phyloP scores from a whole-genome alignment of 2,329 filamentous ascomycete genomes.

The Trichoderma aggressivum region DNA sequence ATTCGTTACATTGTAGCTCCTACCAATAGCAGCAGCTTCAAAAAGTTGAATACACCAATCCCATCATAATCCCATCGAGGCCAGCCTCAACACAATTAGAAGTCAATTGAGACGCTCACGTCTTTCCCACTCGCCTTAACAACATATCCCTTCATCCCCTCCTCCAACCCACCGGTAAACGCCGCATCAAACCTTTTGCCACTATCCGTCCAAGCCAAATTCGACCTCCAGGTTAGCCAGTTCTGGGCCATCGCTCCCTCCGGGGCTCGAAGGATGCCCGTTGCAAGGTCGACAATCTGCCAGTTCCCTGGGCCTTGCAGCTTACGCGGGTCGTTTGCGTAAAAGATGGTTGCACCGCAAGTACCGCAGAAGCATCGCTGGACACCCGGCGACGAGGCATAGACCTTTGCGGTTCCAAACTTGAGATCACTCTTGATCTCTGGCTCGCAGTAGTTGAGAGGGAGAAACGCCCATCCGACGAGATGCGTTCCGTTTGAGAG shows the following conservation, averaged over 20 bases:
- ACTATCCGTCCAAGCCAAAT: constrained; percentile 32
- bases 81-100: background rate
- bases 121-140: constrained; percentile 34
- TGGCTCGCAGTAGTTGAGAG: constrained; percentile 36
- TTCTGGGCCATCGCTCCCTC: constrained; percentile 43
- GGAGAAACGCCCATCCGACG: constrained; percentile 43
- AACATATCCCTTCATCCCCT: constrained; percentile 40
- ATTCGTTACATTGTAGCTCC: background rate
- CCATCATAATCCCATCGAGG: background rate
- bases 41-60: background rate
- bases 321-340: constrained; percentile 27
- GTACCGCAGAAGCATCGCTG: constrained; percentile 43
- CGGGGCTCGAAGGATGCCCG: constrained; percentile 43
- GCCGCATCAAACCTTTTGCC: constrained; percentile 37
- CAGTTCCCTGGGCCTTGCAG: constrained; percentile 30
- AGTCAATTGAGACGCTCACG: constrained; percentile 13
- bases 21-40: background rate
- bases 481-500: constrained; percentile 41
- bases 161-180: constrained; percentile 35
- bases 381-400: constrained; percentile 38
- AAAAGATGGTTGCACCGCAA: constrained; percentile 47
- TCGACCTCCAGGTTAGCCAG: constrained; percentile 47
- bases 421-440: constrained; percentile 35
- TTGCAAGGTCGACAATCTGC: constrained; percentile 41
- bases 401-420: constrained; percentile 44